Percentiles rank a stretch among this genome's conserved stretches.
Evolutionary conservation across 1,284 basidiomycete species (phyloP).

Genomic region (Prillingera fragicola): DNA sequence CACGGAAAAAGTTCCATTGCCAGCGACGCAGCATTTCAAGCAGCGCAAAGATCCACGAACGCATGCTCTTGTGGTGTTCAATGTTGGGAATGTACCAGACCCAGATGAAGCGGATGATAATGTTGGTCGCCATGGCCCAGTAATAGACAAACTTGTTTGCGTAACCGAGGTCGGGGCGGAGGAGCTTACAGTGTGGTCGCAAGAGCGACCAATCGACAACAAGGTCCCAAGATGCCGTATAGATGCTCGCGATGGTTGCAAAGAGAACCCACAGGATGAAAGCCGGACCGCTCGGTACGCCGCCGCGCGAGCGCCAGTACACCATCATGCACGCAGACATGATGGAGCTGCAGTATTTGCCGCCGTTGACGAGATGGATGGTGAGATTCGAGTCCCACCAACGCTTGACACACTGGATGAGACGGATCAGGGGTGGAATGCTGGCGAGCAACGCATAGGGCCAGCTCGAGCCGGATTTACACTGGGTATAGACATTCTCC

Average conservation of each 20-base stretch:
- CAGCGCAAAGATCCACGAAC: slow-evolving; percentile 64
- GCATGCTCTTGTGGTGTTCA: slow-evolving; percentile 54
- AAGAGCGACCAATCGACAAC: slow-evolving; percentile 59
- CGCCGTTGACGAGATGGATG: slow-evolving; percentile 83
- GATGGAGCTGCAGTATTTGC: slow-evolving; percentile 69
- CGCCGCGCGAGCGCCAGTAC: slow-evolving; percentile 66
- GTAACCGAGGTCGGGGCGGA: slow-evolving; percentile 72
- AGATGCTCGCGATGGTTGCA: slow-evolving; percentile 61
- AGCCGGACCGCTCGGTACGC: no score
- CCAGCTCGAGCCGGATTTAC: slow-evolving; percentile 61
- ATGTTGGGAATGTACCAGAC: slow-evolving; percentile 64
- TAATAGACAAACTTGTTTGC: slow-evolving; percentile 52
- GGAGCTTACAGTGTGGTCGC: slow-evolving; percentile 59
- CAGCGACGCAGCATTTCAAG: slow-evolving; percentile 74
- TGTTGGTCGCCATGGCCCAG: slow-evolving; percentile 56
- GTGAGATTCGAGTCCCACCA: slow-evolving; percentile 66
- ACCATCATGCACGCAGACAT: slow-evolving; percentile 62
- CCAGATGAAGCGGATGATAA: slow-evolving; percentile 75
- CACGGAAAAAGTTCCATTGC: slow-evolving; percentile 77
- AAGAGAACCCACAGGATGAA: slow-evolving; percentile 63
- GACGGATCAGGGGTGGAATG: slow-evolving; percentile 56
- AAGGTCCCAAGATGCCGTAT: slow-evolving; percentile 70
- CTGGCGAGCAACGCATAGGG: slow-evolving; percentile 51
- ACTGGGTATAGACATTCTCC: slow-evolving; percentile 49
- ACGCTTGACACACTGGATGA: slow-evolving; percentile 81